phyloP scores from a whole-genome alignment of 345 rosid species.

The Passiflora organensis region DNA sequence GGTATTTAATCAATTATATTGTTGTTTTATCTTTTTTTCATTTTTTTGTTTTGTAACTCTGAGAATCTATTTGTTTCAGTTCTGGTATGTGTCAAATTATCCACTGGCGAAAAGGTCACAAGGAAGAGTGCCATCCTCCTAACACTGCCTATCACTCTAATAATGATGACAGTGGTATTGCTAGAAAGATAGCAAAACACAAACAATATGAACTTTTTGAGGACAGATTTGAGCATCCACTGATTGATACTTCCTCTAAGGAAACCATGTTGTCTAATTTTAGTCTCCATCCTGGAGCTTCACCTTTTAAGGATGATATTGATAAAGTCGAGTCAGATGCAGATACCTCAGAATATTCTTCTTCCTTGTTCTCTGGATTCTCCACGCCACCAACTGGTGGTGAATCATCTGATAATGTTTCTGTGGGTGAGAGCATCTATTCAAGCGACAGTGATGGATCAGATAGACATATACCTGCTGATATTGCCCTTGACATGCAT shows the following conservation, averaged over 20 bases:
- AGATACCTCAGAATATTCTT: constrained; percentile 48
- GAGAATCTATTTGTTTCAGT: constrained; percentile 40
- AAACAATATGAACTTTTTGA: constrained; percentile 13
- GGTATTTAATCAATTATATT: no score
- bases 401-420: constrained; percentile 72
- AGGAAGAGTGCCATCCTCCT: constrained; percentile 72
- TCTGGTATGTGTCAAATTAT: constrained; percentile 84
- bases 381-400: constrained; percentile 42
- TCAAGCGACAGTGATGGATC: constrained; percentile 55
- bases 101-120: constrained; percentile 98
- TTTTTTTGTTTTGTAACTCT: background rate
- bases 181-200: constrained; percentile 28
- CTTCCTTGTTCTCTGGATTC: constrained; percentile 72
- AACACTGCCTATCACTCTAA: constrained; percentile 14
- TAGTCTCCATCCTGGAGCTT: constrained; percentile 30
- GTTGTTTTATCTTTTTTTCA: no score
- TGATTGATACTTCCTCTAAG: constrained; percentile 24
- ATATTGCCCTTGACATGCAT: constrained; percentile 28
- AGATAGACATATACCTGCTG: constrained; percentile 34
- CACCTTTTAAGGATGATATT: no score
- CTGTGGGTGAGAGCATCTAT: constrained; percentile 53
- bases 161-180: constrained; percentile 34
- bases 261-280: constrained; percentile 28
- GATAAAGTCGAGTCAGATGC: constrained; percentile 35
- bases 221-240: constrained; percentile 27